Percentiles rank a stretch among this genome's conserved stretches.
These are phyloP conservation scores for Colletotrichum plurivorum DNA, from an alignment of 2,329 filamentous ascomycete genomes.

Conservation along the genomic window DNA sequence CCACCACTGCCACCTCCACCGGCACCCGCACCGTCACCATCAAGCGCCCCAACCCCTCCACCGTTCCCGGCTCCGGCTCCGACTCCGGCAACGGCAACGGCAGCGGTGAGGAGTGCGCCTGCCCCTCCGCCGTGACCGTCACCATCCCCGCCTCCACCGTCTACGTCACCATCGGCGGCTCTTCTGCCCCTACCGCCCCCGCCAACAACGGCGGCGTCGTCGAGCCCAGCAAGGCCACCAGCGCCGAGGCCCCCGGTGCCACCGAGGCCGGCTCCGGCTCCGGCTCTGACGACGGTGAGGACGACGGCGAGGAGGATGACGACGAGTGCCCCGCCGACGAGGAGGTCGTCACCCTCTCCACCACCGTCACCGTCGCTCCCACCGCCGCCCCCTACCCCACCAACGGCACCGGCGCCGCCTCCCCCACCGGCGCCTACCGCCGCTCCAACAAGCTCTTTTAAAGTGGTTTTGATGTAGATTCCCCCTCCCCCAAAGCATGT, in stretches of 20 bases:
- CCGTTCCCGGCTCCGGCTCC: slow-evolving; percentile 16
- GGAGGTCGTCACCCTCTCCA: slow-evolving; percentile 50
- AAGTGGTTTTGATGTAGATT: slow-evolving; percentile 37
- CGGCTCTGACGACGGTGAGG: slow-evolving; percentile 25
- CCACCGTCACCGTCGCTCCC: slow-evolving; percentile 46
- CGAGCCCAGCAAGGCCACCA: slow-evolving; percentile 41
- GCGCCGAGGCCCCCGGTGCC: slow-evolving; percentile 42
- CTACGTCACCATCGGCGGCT: slow-evolving; percentile 45
- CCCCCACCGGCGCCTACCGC: slow-evolving; percentile 53
- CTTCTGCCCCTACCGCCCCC: slow-evolving; percentile 17
- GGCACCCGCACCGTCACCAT: slow-evolving; percentile 54
- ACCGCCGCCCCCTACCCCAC: slow-evolving; percentile 54
- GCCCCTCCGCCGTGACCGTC: slow-evolving; percentile 43
- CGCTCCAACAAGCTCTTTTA: slow-evolving; percentile 42
- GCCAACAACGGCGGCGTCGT: slow-evolving; percentile 33
- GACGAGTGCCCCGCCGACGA: slow-evolving; percentile 39
- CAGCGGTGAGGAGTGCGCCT: slow-evolving; percentile 35
- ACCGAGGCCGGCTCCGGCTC: slow-evolving; percentile 39
- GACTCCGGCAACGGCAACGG: slow-evolving; percentile 25
- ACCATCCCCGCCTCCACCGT: slow-evolving; percentile 47
- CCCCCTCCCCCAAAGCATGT: slow-evolving; percentile 26
- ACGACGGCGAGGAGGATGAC: slow-evolving; percentile 39
- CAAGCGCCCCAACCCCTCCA: slow-evolving; percentile 40
- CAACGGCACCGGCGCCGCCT: slow-evolving; percentile 55
- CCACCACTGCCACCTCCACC: slow-evolving; percentile 54